Conservation (phyloP, 2,329 filamentous ascomycete genomes). For the Dissoconium aciculare region DNA sequence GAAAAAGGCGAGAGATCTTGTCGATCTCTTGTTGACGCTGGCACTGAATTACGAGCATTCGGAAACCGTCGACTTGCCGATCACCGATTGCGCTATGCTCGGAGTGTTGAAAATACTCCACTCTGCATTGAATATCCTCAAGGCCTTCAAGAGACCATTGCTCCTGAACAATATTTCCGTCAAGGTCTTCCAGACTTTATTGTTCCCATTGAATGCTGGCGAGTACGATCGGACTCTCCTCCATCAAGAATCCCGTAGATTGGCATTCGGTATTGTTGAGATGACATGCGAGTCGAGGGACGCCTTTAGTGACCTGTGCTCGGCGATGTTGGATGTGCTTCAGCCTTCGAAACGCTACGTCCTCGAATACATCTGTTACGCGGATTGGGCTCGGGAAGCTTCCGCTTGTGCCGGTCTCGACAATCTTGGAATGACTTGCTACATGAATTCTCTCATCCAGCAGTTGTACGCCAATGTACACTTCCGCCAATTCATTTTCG, state of each 20-base stretch:
- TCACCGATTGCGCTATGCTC: slow-evolving; percentile 13
- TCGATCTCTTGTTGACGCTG: slow-evolving; percentile 7
- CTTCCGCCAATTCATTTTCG: slow-evolving; percentile 74
- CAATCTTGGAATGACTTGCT: slow-evolving; percentile 92
- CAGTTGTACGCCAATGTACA: slow-evolving; percentile 91
- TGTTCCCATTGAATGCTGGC: slow-evolving; percentile 14
- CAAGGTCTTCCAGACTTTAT: slow-evolving; percentile 13
- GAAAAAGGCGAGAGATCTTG: slow-evolving; percentile 10
- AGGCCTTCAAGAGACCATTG: slow-evolving; percentile 20
- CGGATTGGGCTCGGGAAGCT: slow-evolving; percentile 31
- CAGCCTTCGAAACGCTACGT: neutral
- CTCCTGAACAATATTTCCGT: slow-evolving; percentile 12
- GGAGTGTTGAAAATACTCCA: slow-evolving; percentile 28
- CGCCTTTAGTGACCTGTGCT: slow-evolving; percentile 10
- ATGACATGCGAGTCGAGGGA: slow-evolving; percentile 9
- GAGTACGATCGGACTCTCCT: slow-evolving; percentile 8
- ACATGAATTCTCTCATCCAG: slow-evolving; percentile 84
- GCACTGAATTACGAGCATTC: slow-evolving; percentile 14
- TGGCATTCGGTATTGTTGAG: slow-evolving; percentile 15
- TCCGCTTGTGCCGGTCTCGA: slow-evolving; percentile 43
- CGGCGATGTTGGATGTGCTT: slow-evolving; percentile 7
- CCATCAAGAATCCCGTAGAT: slow-evolving; percentile 9
- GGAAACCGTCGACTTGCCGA: slow-evolving; percentile 13
- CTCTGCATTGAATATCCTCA: slow-evolving; percentile 19
- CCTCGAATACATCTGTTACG: slow-evolving; percentile 10